phyloP scores from a whole-genome alignment of 345 rosid species.

The Boechera stricta region DNA sequence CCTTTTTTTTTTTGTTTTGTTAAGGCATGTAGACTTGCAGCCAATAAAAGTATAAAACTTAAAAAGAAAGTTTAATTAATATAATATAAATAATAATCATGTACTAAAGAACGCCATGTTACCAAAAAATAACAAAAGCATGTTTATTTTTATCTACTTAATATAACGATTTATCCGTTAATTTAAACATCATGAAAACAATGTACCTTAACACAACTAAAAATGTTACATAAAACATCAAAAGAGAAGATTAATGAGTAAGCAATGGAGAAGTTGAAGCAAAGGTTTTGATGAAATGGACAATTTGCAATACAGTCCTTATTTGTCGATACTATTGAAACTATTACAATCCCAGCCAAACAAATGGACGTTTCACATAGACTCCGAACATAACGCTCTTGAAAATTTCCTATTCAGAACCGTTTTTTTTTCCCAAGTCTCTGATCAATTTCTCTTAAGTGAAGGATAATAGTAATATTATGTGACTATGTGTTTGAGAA shows the following conservation, averaged over 20 bases:
- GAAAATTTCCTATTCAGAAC: slow-evolving; percentile 48
- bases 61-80: too few relatives aligned
- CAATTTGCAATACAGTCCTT: slow-evolving; percentile 15
- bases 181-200: too few relatives aligned
- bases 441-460: slow-evolving; percentile 6
- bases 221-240: not conserved
- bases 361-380: slow-evolving; percentile 52
- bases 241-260: slow-evolving; percentile 15
- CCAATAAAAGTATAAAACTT: too few relatives aligned
- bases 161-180: too few relatives aligned
- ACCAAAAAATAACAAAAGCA: too few relatives aligned
- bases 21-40: too few relatives aligned
- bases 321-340: slow-evolving; percentile 20
- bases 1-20: too few relatives aligned
- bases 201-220: not conserved
- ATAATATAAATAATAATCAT: too few relatives aligned
- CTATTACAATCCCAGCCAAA: slow-evolving; percentile 23
- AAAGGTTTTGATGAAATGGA: slow-evolving; percentile 16
- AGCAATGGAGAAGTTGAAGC: slow-evolving; percentile 28
- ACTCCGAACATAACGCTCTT: slow-evolving; percentile 51
- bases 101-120: too few relatives aligned
- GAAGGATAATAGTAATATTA: slow-evolving; percentile 34
- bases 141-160: too few relatives aligned
- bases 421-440: slow-evolving; percentile 36
- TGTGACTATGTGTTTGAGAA: not conserved